Conservation (phyloP, 257 asterid species). For the Linderniella brevidens region DNA sequence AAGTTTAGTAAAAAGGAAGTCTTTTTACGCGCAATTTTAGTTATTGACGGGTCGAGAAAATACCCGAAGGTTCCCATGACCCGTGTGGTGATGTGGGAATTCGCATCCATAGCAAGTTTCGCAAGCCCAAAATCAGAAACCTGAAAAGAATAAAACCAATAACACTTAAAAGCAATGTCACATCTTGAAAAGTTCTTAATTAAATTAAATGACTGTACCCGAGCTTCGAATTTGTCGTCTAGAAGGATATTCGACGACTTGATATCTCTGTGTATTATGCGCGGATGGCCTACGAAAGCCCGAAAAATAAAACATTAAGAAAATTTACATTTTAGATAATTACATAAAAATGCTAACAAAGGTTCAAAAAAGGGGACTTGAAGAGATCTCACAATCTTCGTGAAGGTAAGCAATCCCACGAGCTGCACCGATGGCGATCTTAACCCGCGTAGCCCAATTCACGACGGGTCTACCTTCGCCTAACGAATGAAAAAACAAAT, state of each 20-base stretch:
- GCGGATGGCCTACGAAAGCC: slow-evolving; percentile 29
- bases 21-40: too few relatives aligned
- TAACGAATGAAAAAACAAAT: slow-evolving; percentile 11
- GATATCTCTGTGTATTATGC: slow-evolving; percentile 88
- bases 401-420: slow-evolving; percentile 97
- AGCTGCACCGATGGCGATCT: slow-evolving; percentile 89
- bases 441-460: slow-evolving; percentile 78
- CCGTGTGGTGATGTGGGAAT: slow-evolving; percentile 74
- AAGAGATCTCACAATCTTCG: slow-evolving; percentile 68
- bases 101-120: slow-evolving; percentile 65
- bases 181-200: background rate
- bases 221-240: slow-evolving; percentile 73
- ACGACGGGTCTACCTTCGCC: slow-evolving; percentile 52
- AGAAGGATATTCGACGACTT: slow-evolving; percentile 91
- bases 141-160: slow-evolving; percentile 21
- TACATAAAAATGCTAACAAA: background rate
- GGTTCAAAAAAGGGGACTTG: slow-evolving; percentile 1
- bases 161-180: background rate
- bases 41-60: slow-evolving; percentile 6
- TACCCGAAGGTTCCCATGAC: slow-evolving; percentile 98
- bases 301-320: background rate
- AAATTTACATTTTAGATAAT: background rate
- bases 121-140: slow-evolving; percentile 95
- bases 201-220: too few relatives aligned
- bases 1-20: too few relatives aligned